A percentile compares a stretch with the other conserved stretches of the same genome.
Evolutionary conservation across 2,329 filamentous ascomycete genomes (phyloP).

Genomic region (Graphilbum sp.): DNA sequence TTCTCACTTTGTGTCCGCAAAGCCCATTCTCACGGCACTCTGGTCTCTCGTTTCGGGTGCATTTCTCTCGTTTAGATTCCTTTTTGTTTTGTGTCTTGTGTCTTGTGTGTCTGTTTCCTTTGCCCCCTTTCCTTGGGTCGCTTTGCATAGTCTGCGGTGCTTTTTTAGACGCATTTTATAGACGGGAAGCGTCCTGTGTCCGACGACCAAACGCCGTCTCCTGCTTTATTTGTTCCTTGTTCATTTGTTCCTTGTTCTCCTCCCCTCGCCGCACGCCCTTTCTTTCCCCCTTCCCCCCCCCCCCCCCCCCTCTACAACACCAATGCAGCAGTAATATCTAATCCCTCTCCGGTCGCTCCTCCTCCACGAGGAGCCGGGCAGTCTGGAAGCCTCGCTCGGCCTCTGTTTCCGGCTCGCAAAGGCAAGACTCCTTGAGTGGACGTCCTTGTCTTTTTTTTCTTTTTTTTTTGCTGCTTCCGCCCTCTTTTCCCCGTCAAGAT

Average conservation of each 20-base stretch:
- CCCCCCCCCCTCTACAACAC: neutral
- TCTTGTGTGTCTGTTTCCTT: neutral
- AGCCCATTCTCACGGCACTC: neutral
- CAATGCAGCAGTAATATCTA: constrained; percentile 4
- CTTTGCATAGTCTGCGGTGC: neutral
- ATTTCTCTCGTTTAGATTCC: neutral
- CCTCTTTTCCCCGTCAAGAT: too few relatives aligned
- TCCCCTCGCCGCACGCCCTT: too few relatives aligned
- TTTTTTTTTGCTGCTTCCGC: too few relatives aligned
- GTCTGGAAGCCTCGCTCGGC: constrained; percentile 6
- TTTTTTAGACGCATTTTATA: too few relatives aligned
- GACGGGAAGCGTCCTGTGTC: too few relatives aligned
- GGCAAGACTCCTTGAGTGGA: constrained; percentile 11
- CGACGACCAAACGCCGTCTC: too few relatives aligned
- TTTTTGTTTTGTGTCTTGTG: neutral
- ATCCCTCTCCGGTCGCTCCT: neutral
- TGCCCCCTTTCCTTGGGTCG: neutral
- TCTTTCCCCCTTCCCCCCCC: too few relatives aligned
- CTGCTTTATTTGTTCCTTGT: too few relatives aligned
- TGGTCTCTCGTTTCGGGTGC: too few relatives aligned
- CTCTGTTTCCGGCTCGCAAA: neutral
- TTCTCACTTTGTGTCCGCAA: constrained; percentile 1
- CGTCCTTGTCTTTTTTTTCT: constrained; percentile 5
- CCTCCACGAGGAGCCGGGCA: constrained; percentile 1
- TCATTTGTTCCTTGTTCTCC: too few relatives aligned